Base-by-base conservation (phyloP, 306 rosid genomes). In the Ammopiptanthus mongolicus region DNA sequence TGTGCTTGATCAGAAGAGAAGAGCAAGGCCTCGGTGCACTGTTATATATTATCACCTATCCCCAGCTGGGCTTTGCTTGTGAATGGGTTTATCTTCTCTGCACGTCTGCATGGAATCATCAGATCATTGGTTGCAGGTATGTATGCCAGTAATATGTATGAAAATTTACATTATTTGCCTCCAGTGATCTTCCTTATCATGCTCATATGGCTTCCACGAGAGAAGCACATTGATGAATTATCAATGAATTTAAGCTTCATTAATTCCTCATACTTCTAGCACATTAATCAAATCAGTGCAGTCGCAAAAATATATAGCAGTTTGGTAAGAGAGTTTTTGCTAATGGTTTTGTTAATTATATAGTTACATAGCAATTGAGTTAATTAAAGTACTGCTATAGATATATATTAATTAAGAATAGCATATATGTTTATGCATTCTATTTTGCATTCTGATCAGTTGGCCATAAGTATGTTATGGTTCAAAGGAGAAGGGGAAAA, bases 81-180 rank as follows among this genome's bases (percentile, higher is more conserved):
- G 10, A 60, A 88, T 88, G 96, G 90, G 88, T 62, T 81, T 88
- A 29, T 82, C 87, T 72, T 82, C 96, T 56, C 77, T 91, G 44
- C 93, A 91, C 78, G 88, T 83, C 73, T 88, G 93, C 88, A 91
- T 91, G 93, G 96, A 91, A 60, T 87, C 93, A 6, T 83, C 96
- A 15, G 91, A 88, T 74, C 80, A 65, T 8, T 91, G 93, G 96
- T 76, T 91, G 18, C 96, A 88, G 90, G 96, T 91, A 87, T 37
- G 7, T 33, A 33, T 33, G 37, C 4, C 4, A 5, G 39, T 13
- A 59, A 55, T 71, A 64, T 78, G 29, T 22, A 33, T 48, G 21
- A 57, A 31, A 2, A 47, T 69, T 4, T 33, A 42, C 2, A 22
- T 10, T 21, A 11, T 69, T 34, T 33, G 31, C 18, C 15, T 36